Base-by-base conservation (phyloP, 2,329 filamentous ascomycete genomes). In the Penicillium capsulatum region DNA sequence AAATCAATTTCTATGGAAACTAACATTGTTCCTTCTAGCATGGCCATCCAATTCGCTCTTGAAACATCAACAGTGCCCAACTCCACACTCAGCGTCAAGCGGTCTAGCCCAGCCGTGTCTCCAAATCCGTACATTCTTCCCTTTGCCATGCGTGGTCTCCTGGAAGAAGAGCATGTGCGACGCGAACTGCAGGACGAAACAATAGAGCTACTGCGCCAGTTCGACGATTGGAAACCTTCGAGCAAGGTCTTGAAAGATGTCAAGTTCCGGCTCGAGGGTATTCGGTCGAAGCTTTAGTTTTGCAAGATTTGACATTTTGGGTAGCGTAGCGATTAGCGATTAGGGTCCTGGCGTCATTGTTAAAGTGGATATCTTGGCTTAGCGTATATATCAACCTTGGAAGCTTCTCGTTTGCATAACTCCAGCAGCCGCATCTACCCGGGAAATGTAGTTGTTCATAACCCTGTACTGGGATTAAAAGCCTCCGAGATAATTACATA, bases 181-280 rank as follows among this genome's bases (percentile, higher is more conserved):
- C 86, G 80, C 15, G 85, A 94, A 59, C 68, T 94, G 13, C 79
- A 79, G 20, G 68, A 75, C 2, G 92, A 98, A 67, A 88, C 87
- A 5, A 77, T 79, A 44, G 79, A 88, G 57, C 66, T 98, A 35
- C 70, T 98, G n/a, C 74, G 73, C 44, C 81, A 94, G 63, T 98
- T 97, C 64, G 90, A 97, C 61, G 81, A 86, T 37, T 98, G 92
- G 92, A 90, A 85, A 59, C 92, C 92, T 1, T 76, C 74, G 0
- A 94, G 83, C 6, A 98, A 97, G 69, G 86, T 86, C 30, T 68
- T 98, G 42, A 95, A 92, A 68, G 92, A 98, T 65, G 90, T 98
- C 32, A 94, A 94, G 65, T 97, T 94, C 65, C 76, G 92, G 46
- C 72, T 98, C 14, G 92, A 97, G 68, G 91, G 84, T 2, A 86